Percentiles rank a stretch among this genome's conserved stretches.
phyloP scores from a whole-genome alignment of 345 rosid genomes.

The Pistacia integerrima region DNA sequence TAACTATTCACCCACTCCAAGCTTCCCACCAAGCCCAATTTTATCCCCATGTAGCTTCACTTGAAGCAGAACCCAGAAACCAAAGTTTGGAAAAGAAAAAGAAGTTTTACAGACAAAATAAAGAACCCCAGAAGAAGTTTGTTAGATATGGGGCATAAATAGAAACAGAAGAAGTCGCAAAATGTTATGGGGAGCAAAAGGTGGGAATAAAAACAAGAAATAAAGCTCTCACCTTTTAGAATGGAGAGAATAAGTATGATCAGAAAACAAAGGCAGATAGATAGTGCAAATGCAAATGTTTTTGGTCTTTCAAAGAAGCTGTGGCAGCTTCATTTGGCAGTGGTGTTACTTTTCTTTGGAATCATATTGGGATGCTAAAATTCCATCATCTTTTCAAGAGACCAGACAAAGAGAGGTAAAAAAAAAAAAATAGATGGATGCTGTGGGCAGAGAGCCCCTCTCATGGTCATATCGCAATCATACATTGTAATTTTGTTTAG shows the following conservation, averaged over 20 bases:
- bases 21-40: conserved; percentile 25
- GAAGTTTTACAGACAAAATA: neutral
- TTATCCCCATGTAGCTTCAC: neutral
- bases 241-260: neutral
- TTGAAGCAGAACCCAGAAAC: neutral
- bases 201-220: neutral
- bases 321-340: conserved; percentile 17
- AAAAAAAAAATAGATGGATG: conserved; percentile 1
- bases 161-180: conserved; percentile 7
- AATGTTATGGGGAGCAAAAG: neutral
- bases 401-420: conserved; percentile 9
- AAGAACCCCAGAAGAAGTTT: conserved; percentile 6
- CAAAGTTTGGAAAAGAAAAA: neutral
- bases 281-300: conserved; percentile 15
- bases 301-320: conserved; percentile 35
- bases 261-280: conserved; percentile 20
- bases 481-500: neutral
- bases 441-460: conserved; percentile 38
- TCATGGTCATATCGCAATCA: conserved; percentile 20
- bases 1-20: conserved; percentile 31
- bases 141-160: neutral
- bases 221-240: conserved; percentile 1
- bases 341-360: conserved; percentile 17
- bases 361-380: conserved; percentile 62
- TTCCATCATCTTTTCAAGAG: conserved; percentile 36